Evolutionary conservation across 441 rosid species (phyloP), one percentile per base, ranked within the genome.

Genomic region (Brassica hybrid): DNA sequence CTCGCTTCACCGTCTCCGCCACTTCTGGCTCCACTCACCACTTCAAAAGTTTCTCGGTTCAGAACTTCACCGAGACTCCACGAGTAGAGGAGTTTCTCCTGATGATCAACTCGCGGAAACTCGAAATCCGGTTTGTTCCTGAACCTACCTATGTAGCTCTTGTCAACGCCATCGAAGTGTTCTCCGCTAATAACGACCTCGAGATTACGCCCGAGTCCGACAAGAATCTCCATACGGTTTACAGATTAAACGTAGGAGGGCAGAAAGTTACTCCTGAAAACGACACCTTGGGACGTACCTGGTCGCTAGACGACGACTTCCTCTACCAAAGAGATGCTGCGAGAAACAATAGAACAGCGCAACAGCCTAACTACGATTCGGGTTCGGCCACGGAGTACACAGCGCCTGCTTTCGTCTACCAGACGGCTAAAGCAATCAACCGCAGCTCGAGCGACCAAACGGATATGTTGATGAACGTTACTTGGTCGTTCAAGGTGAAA

Each of bases 221-320:
- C 17, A 67, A 69, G 69, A 71, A 65, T 32, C 65, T 79, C 10
- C 79, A 23, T 58, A 64, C 48, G n/a, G 0, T 79, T 21, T 74
- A 79, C 57, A 70, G 82, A 58, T 65, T 79, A 16, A 79, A 79
- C 64, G 45, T 79, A 8, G 82, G 82, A 2, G 82, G 82, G 0
- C 0, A 1, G 5, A 61, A 25, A 54, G 19, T 75, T 56, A 64
- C 67, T 21, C 77, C 74, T 1, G 65, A 58, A 0, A 70, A 70
- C 3, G 79, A 74, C 18, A 69, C 76, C 7, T 58, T 74, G 38
- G 74, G 76, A 64, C 56, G 78, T 6, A 65, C 72, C 57, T 79
- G 82, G 79, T 69, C 13, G 7, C 36, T 2, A 32, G 82, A 79
- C 25, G 73, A 75, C 48, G 73, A 75, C 7, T 79, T 69, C 65